A percentile compares a stretch with the other conserved stretches of the same genome.
Conservation (phyloP, 2,329 filamentous ascomycete species). For the Colletotrichum sp. region DNA sequence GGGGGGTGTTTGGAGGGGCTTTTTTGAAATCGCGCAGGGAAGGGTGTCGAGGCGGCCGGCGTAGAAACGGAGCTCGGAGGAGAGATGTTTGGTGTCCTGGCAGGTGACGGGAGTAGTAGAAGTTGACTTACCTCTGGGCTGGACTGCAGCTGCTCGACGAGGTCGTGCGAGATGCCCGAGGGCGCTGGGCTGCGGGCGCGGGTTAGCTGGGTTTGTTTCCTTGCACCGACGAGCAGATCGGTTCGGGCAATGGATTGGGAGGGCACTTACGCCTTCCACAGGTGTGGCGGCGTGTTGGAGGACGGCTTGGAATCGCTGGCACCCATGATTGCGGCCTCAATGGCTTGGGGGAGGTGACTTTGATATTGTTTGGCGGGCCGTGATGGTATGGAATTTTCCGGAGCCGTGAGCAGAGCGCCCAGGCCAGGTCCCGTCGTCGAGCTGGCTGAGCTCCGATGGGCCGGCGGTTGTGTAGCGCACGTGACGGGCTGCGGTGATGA, state of each 20-base stretch:
- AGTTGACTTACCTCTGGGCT: constrained; percentile 77
- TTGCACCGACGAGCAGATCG: not conserved
- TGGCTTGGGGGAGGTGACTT: constrained; percentile 18
- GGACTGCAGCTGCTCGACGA: constrained; percentile 82
- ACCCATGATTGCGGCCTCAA: constrained; percentile 54
- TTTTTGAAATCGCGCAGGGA: not conserved
- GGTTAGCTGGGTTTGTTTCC: constrained; percentile 1
- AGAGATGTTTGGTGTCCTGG: not conserved
- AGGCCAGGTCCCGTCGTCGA: constrained; percentile 10
- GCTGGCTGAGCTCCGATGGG: constrained; percentile 21
- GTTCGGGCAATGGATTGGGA: not conserved
- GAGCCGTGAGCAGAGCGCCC: not conserved
- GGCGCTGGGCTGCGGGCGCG: constrained; percentile 44
- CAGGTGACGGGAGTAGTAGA: not conserved
- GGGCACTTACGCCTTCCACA: constrained; percentile 61
- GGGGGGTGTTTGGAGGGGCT: not conserved
- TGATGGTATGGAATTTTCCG: constrained; percentile 25
- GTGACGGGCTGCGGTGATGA: not conserved
- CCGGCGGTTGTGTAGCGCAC: not conserved
- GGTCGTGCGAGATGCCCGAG: constrained; percentile 73
- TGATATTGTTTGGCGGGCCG: constrained; percentile 12
- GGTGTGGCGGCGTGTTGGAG: constrained; percentile 43
- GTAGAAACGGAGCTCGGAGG: not conserved
- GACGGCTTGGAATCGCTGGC: constrained; percentile 60
- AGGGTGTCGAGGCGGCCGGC: not conserved